Evolutionary conservation across 495 filamentous ascomycete species (phyloP), one percentile per base, ranked within the genome.

Genomic region (Aeminium ludgeri): DNA sequence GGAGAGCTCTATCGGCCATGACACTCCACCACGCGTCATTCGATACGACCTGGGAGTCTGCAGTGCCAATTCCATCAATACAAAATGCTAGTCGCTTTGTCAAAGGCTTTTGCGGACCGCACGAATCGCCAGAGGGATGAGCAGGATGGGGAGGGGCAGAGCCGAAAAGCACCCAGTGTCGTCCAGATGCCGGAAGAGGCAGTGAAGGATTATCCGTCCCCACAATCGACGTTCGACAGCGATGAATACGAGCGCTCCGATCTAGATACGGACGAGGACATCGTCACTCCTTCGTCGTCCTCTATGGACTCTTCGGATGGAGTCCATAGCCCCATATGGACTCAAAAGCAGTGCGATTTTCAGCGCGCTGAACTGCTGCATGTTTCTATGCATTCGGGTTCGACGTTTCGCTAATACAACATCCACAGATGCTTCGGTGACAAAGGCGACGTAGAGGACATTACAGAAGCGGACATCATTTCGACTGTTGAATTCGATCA

Each of bases 401-500:
- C n/a, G n/a, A n/a, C n/a, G n/a, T n/a, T 47, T 18, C 12, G 15
- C 6, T 33, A 29, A 12, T 18, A 29, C 12, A 31, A 19, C n/a
- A 6, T 17, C 6, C 36, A 3, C 15, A 48, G 36, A 43, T 97
- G 89, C 69, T 97, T 97, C 63, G 89, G 89, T 59, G 89, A 97
- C 68, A 97, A 97, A 67, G 89, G 89, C 45, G 89, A 97, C 65
- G 91, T 96, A 50, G 89, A 97, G 62, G 89, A 97, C 66, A 97
- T 97, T 51, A 97, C 89, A 66, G 89, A 97, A 82, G 89, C 89
- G 58, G 89, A 97, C 65, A 97, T 97, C 56, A 97, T 97, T 61
- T 97, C 89, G 19, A 97, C 89, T 25, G 89, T 97, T 48, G 89
- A 97, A 60, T 97, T 97, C 56, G 89, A 97, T 55, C 89, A 97